Percentiles rank a stretch among this genome's conserved stretches.
These are phyloP conservation scores for Fusarium metavorans DNA, from an alignment of 2,329 filamentous ascomycete species.

Conservation along the genomic window DNA sequence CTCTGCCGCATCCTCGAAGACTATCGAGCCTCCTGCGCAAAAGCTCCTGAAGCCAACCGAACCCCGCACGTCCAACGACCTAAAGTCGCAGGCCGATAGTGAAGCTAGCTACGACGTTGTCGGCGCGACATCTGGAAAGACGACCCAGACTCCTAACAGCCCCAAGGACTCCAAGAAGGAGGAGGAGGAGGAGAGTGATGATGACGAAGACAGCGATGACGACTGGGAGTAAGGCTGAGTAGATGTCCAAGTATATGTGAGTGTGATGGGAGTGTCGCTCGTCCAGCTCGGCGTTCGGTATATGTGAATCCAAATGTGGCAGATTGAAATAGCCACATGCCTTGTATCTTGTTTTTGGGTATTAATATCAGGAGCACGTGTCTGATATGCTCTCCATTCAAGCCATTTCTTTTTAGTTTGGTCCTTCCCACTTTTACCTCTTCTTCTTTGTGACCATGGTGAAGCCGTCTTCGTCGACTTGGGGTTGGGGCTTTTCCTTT, in stretches of 20 bases:
- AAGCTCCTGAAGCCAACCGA: conserved; percentile 70
- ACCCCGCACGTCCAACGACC: conserved; percentile 83
- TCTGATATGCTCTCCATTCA: conserved; percentile 18
- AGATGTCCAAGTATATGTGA: conserved; percentile 18
- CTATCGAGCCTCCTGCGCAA: conserved; percentile 66
- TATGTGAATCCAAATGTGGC: conserved; percentile 38
- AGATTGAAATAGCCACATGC: conserved; percentile 29
- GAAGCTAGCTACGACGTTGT: conserved; percentile 97
- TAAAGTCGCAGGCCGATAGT: conserved; percentile 91
- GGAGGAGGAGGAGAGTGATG: conserved; percentile 47
- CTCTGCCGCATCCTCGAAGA: conserved; percentile 70
- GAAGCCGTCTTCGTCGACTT: conserved; percentile 86
- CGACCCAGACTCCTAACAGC: conserved; percentile 80
- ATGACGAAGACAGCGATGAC: conserved; percentile 65
- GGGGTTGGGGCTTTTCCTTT: conserved; percentile 74
- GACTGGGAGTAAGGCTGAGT: conserved; percentile 76
- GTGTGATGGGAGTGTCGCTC: conserved; percentile 34
- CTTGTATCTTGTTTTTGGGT: conserved; percentile 44
- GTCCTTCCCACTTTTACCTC: conserved; percentile 57
- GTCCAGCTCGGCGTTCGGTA: conserved; percentile 50
- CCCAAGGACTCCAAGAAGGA: conserved; percentile 68
- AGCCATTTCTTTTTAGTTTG: conserved; percentile 8
- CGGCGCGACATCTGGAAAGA: conserved; percentile 78
- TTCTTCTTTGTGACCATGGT: conserved; percentile 79
- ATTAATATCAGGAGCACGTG: conserved; percentile 42